Base-by-base conservation (phyloP, 75 land plant species). In the Larix kaempferi region DNA sequence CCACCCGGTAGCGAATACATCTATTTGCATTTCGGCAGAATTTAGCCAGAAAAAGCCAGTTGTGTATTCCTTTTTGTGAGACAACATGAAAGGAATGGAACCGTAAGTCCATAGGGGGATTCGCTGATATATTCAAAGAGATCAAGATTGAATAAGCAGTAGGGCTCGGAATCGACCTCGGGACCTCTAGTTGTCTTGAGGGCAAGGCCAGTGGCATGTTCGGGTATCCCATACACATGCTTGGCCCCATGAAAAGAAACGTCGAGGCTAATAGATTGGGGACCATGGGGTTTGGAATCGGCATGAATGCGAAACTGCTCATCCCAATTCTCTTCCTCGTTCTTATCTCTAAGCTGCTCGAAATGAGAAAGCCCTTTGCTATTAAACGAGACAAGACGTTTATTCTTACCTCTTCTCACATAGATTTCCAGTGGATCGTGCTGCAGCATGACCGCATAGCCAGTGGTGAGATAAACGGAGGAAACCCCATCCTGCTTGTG, bases 1-100 rank as follows among this genome's bases (percentile, higher is more conserved):
- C 99, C 98, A 94, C 49, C 98, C 98, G 8, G 79, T 59, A 27
- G 88, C 91, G 35, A 98, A 78, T 0, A 98, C 98, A 86, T 98
- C 99, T 57, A 98, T 89, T 62, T 93, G 99, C 98, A 98, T 98
- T 61, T 98, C 99, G 16, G 99, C 99, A 58, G 99, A 86, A 84
- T 98, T 98, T 56, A 98, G 78, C 92, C 95, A 89, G 78, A 98
- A 98, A 77, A 98, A 98, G n/a, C 99, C 99, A 6, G 91, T 77
- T 49, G 88, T 84, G 2, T 77, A 37, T 3, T 69, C 56, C 69
- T 80, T 83, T 23, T 91, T 89, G 74, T 97, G 99, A 2, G 95
- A 88, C n/a, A 95, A 44, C 98, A 97, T 97, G 62, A 95, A 88
- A 0, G 99, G 99, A 59, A 97, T 79, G 2, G 98, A 87, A 7